Evolutionary conservation across 352 stramenopile species (phyloP).

Genomic region (Aphanomyces stellatus): DNA sequence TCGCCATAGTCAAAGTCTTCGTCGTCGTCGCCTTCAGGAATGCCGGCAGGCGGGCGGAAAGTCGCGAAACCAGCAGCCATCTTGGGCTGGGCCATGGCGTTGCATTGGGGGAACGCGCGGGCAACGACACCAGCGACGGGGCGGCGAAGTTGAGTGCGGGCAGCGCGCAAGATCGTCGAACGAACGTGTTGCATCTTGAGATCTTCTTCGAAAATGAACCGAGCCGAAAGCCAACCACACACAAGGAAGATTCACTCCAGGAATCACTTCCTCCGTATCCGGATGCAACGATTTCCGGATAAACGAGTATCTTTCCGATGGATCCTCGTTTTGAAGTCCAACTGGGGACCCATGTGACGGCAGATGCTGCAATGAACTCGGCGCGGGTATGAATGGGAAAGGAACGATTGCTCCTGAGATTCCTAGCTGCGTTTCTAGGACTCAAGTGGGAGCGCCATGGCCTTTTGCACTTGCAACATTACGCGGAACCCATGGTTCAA

Average conservation of each 20-base stretch:
- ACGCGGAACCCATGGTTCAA: too few species aligned
- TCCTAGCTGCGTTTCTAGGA: too few species aligned
- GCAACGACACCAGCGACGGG: neutral
- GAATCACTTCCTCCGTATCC: too few species aligned
- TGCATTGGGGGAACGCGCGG: neutral
- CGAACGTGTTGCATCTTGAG: constrained; percentile 10
- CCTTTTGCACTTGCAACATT: too few species aligned
- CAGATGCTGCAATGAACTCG: too few species aligned
- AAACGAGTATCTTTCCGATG: neutral
- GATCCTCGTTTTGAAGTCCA: too few species aligned
- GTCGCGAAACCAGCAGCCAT: neutral
- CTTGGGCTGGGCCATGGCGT: neutral
- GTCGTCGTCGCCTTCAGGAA: constrained; percentile 13
- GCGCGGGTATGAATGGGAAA: too few species aligned
- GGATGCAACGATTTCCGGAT: too few species aligned
- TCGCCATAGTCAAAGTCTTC: constrained; percentile 39
- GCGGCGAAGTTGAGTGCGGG: constrained; percentile 10
- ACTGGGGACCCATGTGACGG: too few species aligned
- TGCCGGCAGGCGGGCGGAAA: neutral
- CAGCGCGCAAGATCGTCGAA: constrained; percentile 8
- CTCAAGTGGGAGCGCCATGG: too few species aligned
- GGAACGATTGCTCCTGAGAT: too few species aligned
- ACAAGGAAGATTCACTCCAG: neutral
- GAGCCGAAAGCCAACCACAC: neutral
- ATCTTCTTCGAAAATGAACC: neutral